Conservation (phyloP, 148 eudicot genomes). For the Amaranthus cruentus region DNA sequence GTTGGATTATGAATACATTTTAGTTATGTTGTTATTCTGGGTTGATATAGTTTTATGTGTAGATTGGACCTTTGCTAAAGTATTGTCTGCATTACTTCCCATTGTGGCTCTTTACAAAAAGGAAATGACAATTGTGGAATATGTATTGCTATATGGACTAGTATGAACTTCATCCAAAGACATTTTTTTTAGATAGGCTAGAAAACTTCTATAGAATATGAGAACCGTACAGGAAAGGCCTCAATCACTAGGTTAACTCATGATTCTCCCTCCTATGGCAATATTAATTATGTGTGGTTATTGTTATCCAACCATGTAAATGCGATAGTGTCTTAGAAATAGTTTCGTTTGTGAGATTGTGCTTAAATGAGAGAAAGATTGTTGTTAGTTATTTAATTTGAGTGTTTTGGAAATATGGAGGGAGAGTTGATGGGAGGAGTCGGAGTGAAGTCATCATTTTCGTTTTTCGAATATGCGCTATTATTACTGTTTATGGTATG, state of each 20-base stretch:
- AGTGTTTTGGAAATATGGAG: neutral
- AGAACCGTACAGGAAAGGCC: no score
- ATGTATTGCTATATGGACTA: neutral
- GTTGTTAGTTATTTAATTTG: neutral
- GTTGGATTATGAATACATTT: no score
- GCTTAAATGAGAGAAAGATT: neutral
- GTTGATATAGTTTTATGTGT: no score
- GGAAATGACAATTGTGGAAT: neutral
- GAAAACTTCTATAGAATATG: no score
- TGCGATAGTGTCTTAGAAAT: neutral
- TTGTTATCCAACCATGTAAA: neutral
- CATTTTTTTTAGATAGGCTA: no score
- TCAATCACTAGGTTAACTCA: no score
- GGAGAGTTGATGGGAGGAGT: neutral
- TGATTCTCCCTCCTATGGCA: neutral
- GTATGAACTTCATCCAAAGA: no score
- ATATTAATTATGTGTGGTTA: neutral
- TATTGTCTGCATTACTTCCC: no score
- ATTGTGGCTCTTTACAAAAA: no score
- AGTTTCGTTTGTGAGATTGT: conserved; percentile 3
- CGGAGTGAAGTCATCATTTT: neutral
- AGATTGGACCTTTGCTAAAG: no score
- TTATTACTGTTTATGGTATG: neutral
- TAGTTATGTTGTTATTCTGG: no score
- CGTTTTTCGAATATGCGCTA: neutral